phyloP scores from a whole-genome alignment of 306 rosid genomes.

The Datisca glomerata region DNA sequence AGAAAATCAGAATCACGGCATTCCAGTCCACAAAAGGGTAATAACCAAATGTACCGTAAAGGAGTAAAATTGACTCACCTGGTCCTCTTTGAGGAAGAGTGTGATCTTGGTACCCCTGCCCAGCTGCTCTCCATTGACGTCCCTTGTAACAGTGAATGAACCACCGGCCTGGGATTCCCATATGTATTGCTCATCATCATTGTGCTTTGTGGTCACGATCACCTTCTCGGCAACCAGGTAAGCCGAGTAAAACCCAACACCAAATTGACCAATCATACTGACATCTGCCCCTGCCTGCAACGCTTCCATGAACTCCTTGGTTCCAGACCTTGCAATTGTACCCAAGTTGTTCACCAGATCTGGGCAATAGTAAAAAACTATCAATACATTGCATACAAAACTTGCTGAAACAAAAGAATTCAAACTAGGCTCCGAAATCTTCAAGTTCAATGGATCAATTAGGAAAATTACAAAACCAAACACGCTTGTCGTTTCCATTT shows the following conservation, averaged over 20 bases:
- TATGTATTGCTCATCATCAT: conserved; percentile 55
- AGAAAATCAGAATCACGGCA: not conserved
- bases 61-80: conserved; percentile 19
- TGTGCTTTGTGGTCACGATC: conserved; percentile 52
- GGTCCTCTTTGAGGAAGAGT: conserved; percentile 64
- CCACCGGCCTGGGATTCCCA: too few relatives aligned
- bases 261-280: conserved; percentile 73
- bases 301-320: too few relatives aligned
- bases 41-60: not conserved
- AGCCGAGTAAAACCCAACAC: too few relatives aligned
- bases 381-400: too few relatives aligned
- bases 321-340: conserved; percentile 59
- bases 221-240: conserved; percentile 58
- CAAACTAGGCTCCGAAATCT: too few relatives aligned
- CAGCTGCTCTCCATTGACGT: conserved; percentile 43
- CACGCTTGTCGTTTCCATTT: too few relatives aligned
- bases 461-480: too few relatives aligned
- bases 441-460: too few relatives aligned
- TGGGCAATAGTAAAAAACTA: too few relatives aligned
- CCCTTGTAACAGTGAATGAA: conserved; percentile 56
- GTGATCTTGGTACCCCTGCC: conserved; percentile 72
- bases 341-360: conserved; percentile 75
- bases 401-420: too few relatives aligned
- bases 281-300: conserved; percentile 66
- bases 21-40: not conserved